Conservation (phyloP, 2,329 filamentous ascomycete species). For the Hyphodiscus sp. region DNA sequence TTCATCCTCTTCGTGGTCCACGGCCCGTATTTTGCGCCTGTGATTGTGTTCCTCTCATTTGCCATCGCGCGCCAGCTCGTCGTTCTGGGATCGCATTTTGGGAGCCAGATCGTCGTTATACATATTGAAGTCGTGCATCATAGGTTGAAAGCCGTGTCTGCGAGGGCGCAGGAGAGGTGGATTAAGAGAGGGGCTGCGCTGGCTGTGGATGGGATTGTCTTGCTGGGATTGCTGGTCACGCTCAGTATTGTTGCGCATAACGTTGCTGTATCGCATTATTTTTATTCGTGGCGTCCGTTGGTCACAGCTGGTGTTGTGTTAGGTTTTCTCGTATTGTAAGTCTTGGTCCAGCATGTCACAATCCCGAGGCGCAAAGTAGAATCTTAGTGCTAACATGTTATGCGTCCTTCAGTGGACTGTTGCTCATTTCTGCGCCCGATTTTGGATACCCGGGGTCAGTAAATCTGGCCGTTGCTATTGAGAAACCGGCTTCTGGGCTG, state of each 20-base stretch:
- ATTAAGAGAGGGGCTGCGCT: slow-evolving; percentile 9
- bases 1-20: slow-evolving; percentile 17
- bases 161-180: slow-evolving; percentile 11
- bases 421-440: slow-evolving; percentile 12
- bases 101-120: slow-evolving; percentile 11
- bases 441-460: slow-evolving; percentile 14
- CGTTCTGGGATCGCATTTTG: slow-evolving; percentile 14
- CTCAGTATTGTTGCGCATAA: slow-evolving; percentile 10
- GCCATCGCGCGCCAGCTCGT: slow-evolving; percentile 14
- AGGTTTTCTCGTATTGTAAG: slow-evolving; percentile 17
- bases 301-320: slow-evolving; percentile 9
- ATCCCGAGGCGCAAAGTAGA: neutral
- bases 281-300: neutral
- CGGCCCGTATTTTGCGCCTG: slow-evolving; percentile 2
- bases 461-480: slow-evolving; percentile 6
- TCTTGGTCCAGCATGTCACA: neutral
- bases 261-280: neutral
- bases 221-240: slow-evolving; percentile 13
- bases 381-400: neutral
- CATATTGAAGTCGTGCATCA: slow-evolving; percentile 19
- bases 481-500: slow-evolving; percentile 9
- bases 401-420: slow-evolving; percentile 8
- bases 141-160: slow-evolving; percentile 7
- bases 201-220: slow-evolving; percentile 10
- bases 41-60: slow-evolving; percentile 19